Conservation (phyloP, 2,329 filamentous ascomycete species). For the Beauveria sp. region DNA sequence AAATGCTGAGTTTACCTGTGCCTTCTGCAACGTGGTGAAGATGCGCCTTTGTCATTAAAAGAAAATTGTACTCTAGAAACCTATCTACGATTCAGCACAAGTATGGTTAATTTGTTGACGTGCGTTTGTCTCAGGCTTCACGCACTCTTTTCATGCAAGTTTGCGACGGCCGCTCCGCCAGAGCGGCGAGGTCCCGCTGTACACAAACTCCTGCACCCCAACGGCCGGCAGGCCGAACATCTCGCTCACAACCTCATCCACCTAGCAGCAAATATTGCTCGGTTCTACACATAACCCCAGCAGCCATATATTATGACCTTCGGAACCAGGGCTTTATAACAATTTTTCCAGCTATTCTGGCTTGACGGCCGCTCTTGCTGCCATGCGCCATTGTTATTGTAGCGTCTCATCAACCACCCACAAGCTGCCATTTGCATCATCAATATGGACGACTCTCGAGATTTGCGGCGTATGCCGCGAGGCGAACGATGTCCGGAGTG, state of each 20-base stretch:
- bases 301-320: background rate
- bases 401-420: background rate
- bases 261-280: background rate
- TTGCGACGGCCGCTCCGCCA: background rate
- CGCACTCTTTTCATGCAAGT: background rate
- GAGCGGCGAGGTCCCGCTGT: background rate
- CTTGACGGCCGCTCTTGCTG: background rate
- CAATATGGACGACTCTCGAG: conserved; percentile 33
- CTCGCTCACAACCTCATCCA: background rate
- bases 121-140: background rate
- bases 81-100: background rate
- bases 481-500: conserved; percentile 56
- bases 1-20: background rate
- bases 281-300: background rate
- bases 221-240: background rate
- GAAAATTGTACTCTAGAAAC: background rate
- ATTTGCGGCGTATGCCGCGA: conserved; percentile 43
- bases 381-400: background rate
- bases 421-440: background rate
- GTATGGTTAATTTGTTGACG: background rate
- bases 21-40: background rate
- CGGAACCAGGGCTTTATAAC: background rate
- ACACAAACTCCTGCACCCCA: background rate
- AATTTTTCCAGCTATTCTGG: background rate
- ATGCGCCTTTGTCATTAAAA: background rate